A percentile compares a stretch with the other conserved stretches of the same genome.
Conservation (phyloP, 768 basidiomycete species). For the Hortiboletus campestris region DNA sequence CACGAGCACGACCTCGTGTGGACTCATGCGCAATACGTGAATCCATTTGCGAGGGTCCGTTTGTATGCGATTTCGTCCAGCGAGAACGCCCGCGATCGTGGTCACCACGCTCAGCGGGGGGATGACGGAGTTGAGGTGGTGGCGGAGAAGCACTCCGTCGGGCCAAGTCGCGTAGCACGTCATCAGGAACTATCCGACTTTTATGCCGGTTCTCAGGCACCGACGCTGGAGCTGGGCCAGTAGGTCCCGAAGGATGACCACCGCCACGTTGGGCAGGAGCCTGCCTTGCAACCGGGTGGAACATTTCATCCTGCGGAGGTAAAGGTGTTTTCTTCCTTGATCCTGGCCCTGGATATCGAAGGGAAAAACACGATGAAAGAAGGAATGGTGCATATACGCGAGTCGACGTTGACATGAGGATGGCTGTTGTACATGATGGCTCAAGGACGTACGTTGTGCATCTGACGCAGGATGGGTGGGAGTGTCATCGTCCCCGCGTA, state of each 20-base stretch:
- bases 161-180: constrained; percentile 4
- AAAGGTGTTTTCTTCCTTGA: constrained; percentile 37
- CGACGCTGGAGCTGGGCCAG: constrained; percentile 1
- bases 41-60: constrained; percentile 14
- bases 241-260: constrained; percentile 5
- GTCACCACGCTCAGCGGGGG: constrained; percentile 11
- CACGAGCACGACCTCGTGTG: constrained; percentile 21
- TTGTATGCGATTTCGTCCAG: constrained; percentile 13
- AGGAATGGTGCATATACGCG: constrained; percentile 19
- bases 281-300: constrained; percentile 22
- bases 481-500: constrained; percentile 19
- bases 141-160: constrained; percentile 16
- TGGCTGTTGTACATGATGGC: constrained; percentile 27
- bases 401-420: constrained; percentile 29
- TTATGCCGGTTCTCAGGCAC: constrained; percentile 8
- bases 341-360: constrained; percentile 27
- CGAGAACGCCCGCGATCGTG: constrained; percentile 14
- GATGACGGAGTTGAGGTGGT: constrained; percentile 1
- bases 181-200: neutral
- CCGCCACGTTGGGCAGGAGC: constrained; percentile 10
- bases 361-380: constrained; percentile 17
- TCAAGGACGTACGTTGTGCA: constrained; percentile 39
- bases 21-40: constrained; percentile 18
- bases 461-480: constrained; percentile 24
- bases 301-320: constrained; percentile 35